phyloP scores from a whole-genome alignment of 345 rosid genomes.

The Salix viminalis region DNA sequence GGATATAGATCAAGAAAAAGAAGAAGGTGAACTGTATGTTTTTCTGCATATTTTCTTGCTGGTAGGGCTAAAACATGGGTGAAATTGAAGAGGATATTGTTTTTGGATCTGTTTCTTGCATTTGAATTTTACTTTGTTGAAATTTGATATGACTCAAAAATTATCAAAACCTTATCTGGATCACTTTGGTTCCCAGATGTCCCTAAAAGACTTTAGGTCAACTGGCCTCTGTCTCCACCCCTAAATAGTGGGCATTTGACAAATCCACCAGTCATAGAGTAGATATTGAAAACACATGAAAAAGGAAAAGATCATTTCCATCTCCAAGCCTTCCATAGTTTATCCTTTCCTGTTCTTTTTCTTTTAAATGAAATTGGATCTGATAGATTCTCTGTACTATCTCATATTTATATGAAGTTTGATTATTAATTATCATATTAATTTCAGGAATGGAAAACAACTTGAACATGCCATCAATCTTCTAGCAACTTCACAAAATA shows the following conservation, averaged over 20 bases:
- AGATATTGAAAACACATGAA: neutral
- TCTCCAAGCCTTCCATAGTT: neutral
- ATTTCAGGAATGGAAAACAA: conserved; percentile 81
- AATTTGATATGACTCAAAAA: neutral
- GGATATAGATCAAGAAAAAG: neutral
- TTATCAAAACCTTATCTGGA: neutral
- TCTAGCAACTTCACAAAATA: conserved; percentile 30
- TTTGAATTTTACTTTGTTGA: neutral
- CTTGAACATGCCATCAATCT: conserved; percentile 37
- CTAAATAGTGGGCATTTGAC: conserved; percentile 29
- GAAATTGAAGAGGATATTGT: neutral
- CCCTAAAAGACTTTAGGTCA: conserved; percentile 16
- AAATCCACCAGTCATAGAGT: conserved; percentile 18
- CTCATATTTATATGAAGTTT: neutral
- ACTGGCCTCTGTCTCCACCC: conserved; percentile 30
- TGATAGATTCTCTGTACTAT: neutral
- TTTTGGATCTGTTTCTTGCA: conserved; percentile 1
- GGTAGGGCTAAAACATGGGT: neutral
- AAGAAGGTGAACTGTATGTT: neutral
- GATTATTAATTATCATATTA: conserved; percentile 8
- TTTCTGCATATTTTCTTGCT: neutral
- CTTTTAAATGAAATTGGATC: neutral
- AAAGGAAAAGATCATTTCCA: neutral
- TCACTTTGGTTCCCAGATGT: conserved; percentile 6
- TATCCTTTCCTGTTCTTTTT: no score